Evolutionary conservation across 202 grass and related monocot genomes (phyloP).

Genomic region (Dendrocalamus latiflorus): DNA sequence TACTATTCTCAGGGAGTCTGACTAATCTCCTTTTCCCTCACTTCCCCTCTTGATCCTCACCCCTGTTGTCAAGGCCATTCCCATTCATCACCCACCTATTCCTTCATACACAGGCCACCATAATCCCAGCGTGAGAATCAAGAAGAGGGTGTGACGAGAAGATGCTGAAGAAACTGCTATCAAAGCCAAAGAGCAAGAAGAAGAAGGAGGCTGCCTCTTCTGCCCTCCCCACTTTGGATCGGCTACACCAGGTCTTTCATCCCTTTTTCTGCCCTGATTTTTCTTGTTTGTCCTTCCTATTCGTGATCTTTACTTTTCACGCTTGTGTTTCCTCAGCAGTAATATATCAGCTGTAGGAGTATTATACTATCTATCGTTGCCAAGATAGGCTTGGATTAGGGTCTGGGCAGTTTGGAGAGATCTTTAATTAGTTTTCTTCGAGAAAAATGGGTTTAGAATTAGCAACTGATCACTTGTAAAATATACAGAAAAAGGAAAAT

Average conservation of each 20-base stretch:
- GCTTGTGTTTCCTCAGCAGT: not conserved
- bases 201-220: conserved; percentile 44
- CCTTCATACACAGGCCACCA: conserved; percentile 16
- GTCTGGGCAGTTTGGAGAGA: not conserved
- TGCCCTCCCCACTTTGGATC: conserved; percentile 46
- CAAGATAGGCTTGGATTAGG: not conserved
- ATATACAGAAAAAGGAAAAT: not conserved
- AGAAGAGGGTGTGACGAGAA: not conserved
- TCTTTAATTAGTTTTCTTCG: not conserved
- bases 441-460: not conserved
- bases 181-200: too few species aligned
- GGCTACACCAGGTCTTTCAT: conserved; percentile 40
- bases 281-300: not conserved
- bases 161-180: conserved; percentile 58
- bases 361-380: not conserved
- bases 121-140: not conserved
- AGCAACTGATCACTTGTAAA: not conserved
- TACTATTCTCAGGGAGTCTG: not conserved
- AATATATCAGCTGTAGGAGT: not conserved
- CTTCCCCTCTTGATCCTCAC: conserved; percentile 3
- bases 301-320: not conserved
- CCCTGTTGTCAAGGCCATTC: not conserved
- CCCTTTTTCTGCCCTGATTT: not conserved
- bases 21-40: not conserved
- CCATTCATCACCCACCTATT: not conserved